Base-by-base conservation (phyloP, 1,284 basidiomycete genomes). In the Grifola frondosa region DNA sequence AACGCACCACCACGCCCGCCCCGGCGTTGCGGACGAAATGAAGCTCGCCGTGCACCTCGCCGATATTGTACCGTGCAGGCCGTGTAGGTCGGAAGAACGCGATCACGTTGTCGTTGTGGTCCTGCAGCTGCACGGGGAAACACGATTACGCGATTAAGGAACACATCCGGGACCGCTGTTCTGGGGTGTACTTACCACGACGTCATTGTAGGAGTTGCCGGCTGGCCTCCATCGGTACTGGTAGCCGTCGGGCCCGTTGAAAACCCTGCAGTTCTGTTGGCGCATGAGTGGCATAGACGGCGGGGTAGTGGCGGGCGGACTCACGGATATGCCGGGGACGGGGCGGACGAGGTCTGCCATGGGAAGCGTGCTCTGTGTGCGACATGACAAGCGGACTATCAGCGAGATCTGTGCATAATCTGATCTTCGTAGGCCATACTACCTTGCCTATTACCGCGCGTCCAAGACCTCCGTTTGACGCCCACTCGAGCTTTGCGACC, bases 401-500 rank as follows among this genome's bases (percentile, higher is more conserved):
- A 46, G 44, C 46, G 50, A 50, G 48, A 53, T 47, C 51, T 51
- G 44, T 37, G 44, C 44, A 37, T 42, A 48, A 54, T 55, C 50
- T 47, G 49, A 56, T 52, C 49, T 40, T 23, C 41, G 34, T 32
- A 21, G 24, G 23, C 32, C 45, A 44, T 56, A 59, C 50, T 53
- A 87, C 88, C 75, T 88, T 89, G 59, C 87, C 88, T 59, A 91
- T 87, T 53, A 85, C 73, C 53, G 85, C 81, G 56, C 88, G 86
- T 52, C 88, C 88, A 44, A 90, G 81, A 43, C 83, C 80, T 47
- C 87, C 88, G 55, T 78, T 85, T 40, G 78, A 68, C 42, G 83
- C 77, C 88, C 88, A 91, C 65, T 91, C 88, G 47, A 91, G 77
- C 68, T 83, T 88, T 53, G 88, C 88, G 55, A 90, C 82, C 34